Evolutionary conservation across 208 protist species (phyloP).

Genomic region (Borovskyia barvae): DNA sequence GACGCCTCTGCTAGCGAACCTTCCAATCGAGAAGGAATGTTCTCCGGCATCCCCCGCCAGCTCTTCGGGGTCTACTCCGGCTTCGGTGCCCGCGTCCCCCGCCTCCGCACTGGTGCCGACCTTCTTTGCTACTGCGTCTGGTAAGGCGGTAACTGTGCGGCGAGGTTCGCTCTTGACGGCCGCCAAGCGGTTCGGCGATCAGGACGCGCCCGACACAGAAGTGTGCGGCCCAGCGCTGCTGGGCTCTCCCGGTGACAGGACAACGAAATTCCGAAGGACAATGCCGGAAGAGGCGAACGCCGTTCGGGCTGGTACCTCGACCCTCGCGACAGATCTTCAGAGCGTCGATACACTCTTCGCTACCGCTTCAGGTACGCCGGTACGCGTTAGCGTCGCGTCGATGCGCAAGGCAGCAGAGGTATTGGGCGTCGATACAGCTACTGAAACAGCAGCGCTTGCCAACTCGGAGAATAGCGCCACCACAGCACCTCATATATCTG

Average conservation of each 20-base stretch:
- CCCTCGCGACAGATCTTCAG: no score
- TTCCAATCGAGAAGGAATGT: no score
- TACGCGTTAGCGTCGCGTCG: slow-evolving; percentile 26
- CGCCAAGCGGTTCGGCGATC: neutral
- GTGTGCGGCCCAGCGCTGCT: slow-evolving; percentile 3
- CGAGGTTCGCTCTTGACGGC: slow-evolving; percentile 13
- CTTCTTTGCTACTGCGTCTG: slow-evolving; percentile 34
- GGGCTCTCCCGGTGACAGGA: slow-evolving; percentile 4
- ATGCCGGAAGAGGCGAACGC: slow-evolving; percentile 6
- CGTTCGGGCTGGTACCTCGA: neutral
- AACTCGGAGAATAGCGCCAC: no score
- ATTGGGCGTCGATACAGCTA: no score
- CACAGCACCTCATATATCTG: no score
- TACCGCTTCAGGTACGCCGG: slow-evolving; percentile 34
- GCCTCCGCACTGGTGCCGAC: slow-evolving; percentile 10
- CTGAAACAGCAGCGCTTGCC: no score
- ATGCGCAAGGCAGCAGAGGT: slow-evolving; percentile 8
- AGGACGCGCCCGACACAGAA: neutral
- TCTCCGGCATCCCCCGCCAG: no score
- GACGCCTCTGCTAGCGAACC: no score
- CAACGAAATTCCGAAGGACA: neutral
- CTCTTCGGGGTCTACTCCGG: neutral
- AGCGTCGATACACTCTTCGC: slow-evolving; percentile 40
- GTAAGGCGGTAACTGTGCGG: slow-evolving; percentile 30
- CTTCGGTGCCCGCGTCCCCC: neutral